phyloP scores from a whole-genome alignment of 192 early-diverging fungal species.

The Geosiphon pyriformis region DNA sequence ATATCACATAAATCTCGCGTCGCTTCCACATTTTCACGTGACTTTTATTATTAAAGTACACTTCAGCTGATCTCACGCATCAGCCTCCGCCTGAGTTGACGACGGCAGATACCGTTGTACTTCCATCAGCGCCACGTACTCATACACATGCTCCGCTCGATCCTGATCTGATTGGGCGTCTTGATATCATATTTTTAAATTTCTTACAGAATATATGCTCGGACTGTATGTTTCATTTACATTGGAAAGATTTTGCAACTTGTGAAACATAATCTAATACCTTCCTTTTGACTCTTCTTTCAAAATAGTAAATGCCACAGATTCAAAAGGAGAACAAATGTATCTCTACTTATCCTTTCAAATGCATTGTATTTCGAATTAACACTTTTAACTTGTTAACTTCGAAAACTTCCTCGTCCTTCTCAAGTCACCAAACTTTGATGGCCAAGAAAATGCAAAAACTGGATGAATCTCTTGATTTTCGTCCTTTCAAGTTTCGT shows the following conservation, averaged over 20 bases:
- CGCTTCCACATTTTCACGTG: not conserved
- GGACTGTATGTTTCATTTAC: conserved; percentile 44
- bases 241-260: conserved; percentile 5
- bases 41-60: not conserved
- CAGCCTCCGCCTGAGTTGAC: not conserved
- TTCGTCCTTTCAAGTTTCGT: conserved; percentile 79
- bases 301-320: conserved; percentile 52
- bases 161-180: conserved; percentile 39
- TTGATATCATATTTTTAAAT: conserved; percentile 63
- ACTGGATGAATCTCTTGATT: conserved; percentile 63
- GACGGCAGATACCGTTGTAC: not conserved
- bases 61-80: not conserved
- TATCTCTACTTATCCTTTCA: conserved; percentile 35
- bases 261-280: not conserved
- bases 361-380: not conserved
- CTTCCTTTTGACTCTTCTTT: not conserved
- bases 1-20: too few relatives aligned
- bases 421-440: conserved; percentile 61
- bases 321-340: conserved; percentile 66
- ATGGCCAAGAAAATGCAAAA: conserved; percentile 75
- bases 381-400: not conserved
- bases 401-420: not conserved
- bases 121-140: conserved; percentile 25
- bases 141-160: conserved; percentile 43
- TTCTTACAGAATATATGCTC: conserved; percentile 66